phyloP scores from a whole-genome alignment of 345 rosid genomes.

The Hibiscus syriacus region DNA sequence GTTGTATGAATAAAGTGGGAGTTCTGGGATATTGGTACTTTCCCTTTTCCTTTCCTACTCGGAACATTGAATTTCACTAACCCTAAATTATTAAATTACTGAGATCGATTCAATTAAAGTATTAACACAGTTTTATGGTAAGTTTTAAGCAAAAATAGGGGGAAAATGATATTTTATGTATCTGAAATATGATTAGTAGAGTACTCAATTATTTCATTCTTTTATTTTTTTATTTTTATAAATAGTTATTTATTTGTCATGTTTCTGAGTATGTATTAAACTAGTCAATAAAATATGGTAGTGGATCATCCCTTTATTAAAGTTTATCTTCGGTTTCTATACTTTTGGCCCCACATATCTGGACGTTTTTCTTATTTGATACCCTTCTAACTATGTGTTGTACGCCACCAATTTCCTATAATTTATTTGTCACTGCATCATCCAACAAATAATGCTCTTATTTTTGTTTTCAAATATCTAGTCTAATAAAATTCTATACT shows the following conservation, averaged over 20 bases:
- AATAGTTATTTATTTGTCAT: not conserved
- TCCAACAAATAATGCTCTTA: not conserved
- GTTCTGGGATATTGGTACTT: not conserved
- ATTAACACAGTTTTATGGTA: too few species aligned
- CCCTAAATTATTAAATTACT: not conserved
- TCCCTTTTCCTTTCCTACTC: not conserved
- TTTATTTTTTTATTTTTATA: not conserved
- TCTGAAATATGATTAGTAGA: too few species aligned
- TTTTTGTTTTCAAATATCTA: not conserved
- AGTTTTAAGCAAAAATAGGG: too few species aligned
- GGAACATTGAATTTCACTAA: conserved; percentile 13
- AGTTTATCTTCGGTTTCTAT: not conserved
- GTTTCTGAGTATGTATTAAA: not conserved
- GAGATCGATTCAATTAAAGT: not conserved
- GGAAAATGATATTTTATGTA: too few species aligned
- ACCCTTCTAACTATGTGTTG: not conserved
- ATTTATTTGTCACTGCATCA: not conserved
- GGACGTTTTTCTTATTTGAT: not conserved
- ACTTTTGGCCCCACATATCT: not conserved
- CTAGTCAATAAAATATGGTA: not conserved
- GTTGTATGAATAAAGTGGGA: not conserved
- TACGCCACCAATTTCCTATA: not conserved
- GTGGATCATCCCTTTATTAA: conserved; percentile 5
- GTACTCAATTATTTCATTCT: too few species aligned
- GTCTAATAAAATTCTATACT: too few species aligned